Evolutionary conservation across 1,139 yeast genomes (phyloP).

Genomic region (Saccharomyces hybrid): DNA sequence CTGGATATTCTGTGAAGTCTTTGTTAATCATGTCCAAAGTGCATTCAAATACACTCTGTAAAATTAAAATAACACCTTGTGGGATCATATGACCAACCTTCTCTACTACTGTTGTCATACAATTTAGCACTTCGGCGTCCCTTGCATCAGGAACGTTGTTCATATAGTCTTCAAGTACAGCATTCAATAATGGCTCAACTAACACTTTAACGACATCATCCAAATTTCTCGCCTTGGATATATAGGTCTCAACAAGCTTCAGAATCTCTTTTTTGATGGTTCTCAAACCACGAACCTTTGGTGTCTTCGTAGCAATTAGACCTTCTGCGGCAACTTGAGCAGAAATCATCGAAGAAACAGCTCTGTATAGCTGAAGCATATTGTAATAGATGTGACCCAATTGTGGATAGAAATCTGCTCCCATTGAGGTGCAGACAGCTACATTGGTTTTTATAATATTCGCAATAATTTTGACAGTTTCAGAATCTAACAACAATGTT

Average conservation of each 20-base stretch:
- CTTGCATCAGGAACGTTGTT: conserved; percentile 91
- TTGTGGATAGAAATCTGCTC: conserved; percentile 87
- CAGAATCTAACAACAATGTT: conserved; percentile 71
- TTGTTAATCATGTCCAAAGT: conserved; percentile 92
- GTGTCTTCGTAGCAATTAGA: conserved; percentile 85
- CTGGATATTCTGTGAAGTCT: conserved; percentile 95
- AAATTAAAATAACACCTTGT: conserved; percentile 77
- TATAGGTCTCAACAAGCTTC: conserved; percentile 81
- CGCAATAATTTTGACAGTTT: conserved; percentile 86
- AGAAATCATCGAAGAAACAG: conserved; percentile 86
- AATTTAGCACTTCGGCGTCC: conserved; percentile 93
- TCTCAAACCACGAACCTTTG: conserved; percentile 89
- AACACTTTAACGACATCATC: conserved; percentile 81
- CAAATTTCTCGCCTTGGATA: conserved; percentile 69
- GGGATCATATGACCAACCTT: conserved; percentile 87
- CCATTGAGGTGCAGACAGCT: conserved; percentile 86
- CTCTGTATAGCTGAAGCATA: conserved; percentile 81
- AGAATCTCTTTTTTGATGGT: conserved; percentile 93
- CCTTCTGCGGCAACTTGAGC: conserved; percentile 75
- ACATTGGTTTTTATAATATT: conserved; percentile 92
- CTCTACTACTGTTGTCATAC: conserved; percentile 83
- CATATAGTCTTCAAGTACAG: conserved; percentile 85
- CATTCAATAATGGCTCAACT: conserved; percentile 74
- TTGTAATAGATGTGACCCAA: conserved; percentile 80
- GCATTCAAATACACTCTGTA: conserved; percentile 89